phyloP scores from a whole-genome alignment of 345 rosid genomes.

The Noccaea caerulescens region DNA sequence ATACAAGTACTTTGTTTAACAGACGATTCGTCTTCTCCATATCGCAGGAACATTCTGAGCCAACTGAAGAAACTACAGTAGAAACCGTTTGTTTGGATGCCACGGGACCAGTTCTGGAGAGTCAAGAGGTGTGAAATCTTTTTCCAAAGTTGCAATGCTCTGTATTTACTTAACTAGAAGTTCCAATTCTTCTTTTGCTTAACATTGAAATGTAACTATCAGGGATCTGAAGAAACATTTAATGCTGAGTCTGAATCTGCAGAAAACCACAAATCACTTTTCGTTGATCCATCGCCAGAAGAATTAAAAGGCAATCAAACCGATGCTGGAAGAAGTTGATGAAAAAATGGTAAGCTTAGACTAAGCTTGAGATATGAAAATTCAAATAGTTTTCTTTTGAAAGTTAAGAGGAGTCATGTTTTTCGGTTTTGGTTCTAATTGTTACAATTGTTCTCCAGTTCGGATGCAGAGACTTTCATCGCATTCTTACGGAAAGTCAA shows the following conservation, averaged over 20 bases:
- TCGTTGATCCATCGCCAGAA: constrained; percentile 26
- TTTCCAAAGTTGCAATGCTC: constrained; percentile 14
- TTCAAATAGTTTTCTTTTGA: constrained; percentile 1
- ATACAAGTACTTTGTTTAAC: constrained; percentile 21
- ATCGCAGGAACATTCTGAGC: constrained; percentile 20
- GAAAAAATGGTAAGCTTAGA: constrained; percentile 42
- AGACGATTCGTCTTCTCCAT: neutral
- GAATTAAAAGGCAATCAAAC: constrained; percentile 15
- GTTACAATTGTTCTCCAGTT: constrained; percentile 35
- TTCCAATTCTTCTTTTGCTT: constrained; percentile 17
- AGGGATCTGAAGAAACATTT: constrained; percentile 29
- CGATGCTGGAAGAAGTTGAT: constrained; percentile 7
- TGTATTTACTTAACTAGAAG: constrained; percentile 9
- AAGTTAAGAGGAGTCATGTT: neutral
- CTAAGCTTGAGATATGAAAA: neutral
- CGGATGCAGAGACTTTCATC: constrained; percentile 18
- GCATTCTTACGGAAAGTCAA: neutral
- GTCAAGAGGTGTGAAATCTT: constrained; percentile 26
- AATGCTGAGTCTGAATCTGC: constrained; percentile 27
- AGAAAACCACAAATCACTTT: constrained; percentile 20
- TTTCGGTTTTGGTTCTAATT: neutral
- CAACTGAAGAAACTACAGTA: constrained; percentile 19
- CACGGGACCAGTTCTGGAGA: constrained; percentile 18
- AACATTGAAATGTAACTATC: constrained; percentile 40
- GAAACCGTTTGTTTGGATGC: constrained; percentile 5